Evolutionary conservation across 2,329 filamentous ascomycete species (phyloP).

Genomic region (Hirsutella minnesotensis): DNA sequence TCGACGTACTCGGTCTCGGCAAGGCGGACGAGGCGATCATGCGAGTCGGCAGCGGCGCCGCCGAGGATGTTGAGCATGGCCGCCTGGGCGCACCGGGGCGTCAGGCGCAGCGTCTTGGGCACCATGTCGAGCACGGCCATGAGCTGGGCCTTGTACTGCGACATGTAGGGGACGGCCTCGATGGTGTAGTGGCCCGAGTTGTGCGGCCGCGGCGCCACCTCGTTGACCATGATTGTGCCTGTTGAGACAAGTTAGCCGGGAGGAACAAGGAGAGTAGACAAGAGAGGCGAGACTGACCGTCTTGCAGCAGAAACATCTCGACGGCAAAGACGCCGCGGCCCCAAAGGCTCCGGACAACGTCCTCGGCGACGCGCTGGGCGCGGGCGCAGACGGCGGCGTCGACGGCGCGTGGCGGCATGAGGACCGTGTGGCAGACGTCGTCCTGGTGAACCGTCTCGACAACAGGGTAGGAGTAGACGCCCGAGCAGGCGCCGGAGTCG

Average conservation of each 20-base stretch:
- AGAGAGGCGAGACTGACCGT: slow-evolving; percentile 33
- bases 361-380: slow-evolving; percentile 66
- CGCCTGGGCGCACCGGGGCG: slow-evolving; percentile 34
- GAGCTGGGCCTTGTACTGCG: slow-evolving; percentile 87
- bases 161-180: slow-evolving; percentile 68
- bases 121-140: slow-evolving; percentile 66
- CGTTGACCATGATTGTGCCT: slow-evolving; percentile 63
- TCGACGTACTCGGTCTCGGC: slow-evolving; percentile 30
- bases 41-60: slow-evolving; percentile 52
- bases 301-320: slow-evolving; percentile 79
- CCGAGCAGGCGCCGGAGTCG: slow-evolving; percentile 33
- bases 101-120: slow-evolving; percentile 43
- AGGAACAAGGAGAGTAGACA: slow-evolving; percentile 4
- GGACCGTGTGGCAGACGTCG: slow-evolving; percentile 87
- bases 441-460: slow-evolving; percentile 95
- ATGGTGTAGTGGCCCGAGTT: slow-evolving; percentile 96
- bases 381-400: slow-evolving; percentile 44
- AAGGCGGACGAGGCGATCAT: slow-evolving; percentile 37
- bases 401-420: slow-evolving; percentile 68
- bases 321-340: slow-evolving; percentile 93
- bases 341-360: slow-evolving; percentile 68
- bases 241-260: too few species aligned
- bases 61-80: slow-evolving; percentile 80
- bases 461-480: slow-evolving; percentile 63
- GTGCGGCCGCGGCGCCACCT: slow-evolving; percentile 71